Evolutionary conservation across 495 filamentous ascomycete species (phyloP), one percentile per base, ranked within the genome.

Genomic region (Letharia columbiana): DNA sequence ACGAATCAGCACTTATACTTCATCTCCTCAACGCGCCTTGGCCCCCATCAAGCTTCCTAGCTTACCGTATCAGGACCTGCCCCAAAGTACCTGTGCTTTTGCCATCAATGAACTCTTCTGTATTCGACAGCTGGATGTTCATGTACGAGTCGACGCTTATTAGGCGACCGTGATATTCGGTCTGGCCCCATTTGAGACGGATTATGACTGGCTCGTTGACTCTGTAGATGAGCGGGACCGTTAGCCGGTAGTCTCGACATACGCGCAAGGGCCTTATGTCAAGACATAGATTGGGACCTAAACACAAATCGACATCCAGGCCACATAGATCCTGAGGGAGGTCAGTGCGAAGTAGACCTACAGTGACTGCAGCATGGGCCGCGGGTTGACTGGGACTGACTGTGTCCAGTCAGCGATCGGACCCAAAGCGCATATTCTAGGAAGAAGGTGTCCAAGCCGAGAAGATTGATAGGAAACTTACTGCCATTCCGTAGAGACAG

Each of bases 131-230:
- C 77, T 97, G 90, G 68, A 98, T 86, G 79, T 98, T 98, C 92
- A 98, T 96, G 84, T 98, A 98, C 71, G 89, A 92, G 80, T 98
- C 94, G 70, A 96, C 89, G 78, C 84, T 89, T 70, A 98, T 90
- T 63, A 98, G 84, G 56, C 83, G 84, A 70, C 94, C 94, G 74
- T 90, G 91, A 84, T 98, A 98, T 78, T 98, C 95, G 42, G 91
- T 94, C 74, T 96, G 87, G 70, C 91, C 91, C 94, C 94, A 98
- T 82, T 98, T 98, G 40, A 98, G 85, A 70, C 91, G 90, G 54
- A 98, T 87, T 63, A 93, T 81, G 73, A 98, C 84, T 74, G 92
- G 86, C 75, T 91, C 86, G 80, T 95, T 89, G 81, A 98, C 88
- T 64, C 89, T 92, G 72, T 69, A 45, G 41, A 42, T 68, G 45